phyloP scores from a whole-genome alignment of 78 protist genomes.

The Cavenderia fasciculata region DNA sequence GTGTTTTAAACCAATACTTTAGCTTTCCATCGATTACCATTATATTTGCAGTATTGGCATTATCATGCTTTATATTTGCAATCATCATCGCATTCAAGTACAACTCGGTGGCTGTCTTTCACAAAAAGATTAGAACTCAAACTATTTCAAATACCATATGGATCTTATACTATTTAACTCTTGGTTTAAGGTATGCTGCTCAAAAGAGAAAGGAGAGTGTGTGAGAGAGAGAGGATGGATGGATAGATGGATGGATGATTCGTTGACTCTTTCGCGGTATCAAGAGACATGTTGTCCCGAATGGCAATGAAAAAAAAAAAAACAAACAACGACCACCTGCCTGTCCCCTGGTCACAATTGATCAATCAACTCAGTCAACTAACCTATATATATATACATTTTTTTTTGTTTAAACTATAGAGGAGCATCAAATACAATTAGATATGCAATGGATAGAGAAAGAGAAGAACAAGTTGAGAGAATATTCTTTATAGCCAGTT shows the following conservation, averaged over 20 bases:
- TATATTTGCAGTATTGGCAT: slow-evolving; percentile 23
- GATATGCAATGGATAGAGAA: slow-evolving; percentile 57
- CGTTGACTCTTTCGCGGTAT: no score
- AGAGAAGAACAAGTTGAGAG: slow-evolving; percentile 25
- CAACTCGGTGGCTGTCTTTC: slow-evolving; percentile 60
- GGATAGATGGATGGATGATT: no score
- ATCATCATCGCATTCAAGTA: slow-evolving; percentile 58
- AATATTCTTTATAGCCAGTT: slow-evolving; percentile 56
- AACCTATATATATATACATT: no score
- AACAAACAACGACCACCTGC: no score
- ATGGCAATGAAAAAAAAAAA: no score
- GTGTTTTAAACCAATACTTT: slow-evolving; percentile 17
- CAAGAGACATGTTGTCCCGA: no score
- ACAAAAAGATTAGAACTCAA: slow-evolving; percentile 67
- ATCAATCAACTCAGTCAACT: no score
- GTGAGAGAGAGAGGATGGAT: not conserved
- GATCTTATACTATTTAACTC: slow-evolving; percentile 65
- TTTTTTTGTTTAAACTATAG: no score
- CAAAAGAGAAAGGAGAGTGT: not conserved
- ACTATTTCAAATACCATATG: slow-evolving; percentile 72
- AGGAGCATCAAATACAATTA: slow-evolving; percentile 62
- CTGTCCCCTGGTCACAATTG: no score
- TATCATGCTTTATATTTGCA: slow-evolving; percentile 49
- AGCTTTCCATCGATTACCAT: slow-evolving; percentile 53
- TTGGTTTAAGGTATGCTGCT: slow-evolving; percentile 50